Evolutionary conservation across 192 early-diverging fungal species (phyloP).

Genomic region (Coemansia sp.): DNA sequence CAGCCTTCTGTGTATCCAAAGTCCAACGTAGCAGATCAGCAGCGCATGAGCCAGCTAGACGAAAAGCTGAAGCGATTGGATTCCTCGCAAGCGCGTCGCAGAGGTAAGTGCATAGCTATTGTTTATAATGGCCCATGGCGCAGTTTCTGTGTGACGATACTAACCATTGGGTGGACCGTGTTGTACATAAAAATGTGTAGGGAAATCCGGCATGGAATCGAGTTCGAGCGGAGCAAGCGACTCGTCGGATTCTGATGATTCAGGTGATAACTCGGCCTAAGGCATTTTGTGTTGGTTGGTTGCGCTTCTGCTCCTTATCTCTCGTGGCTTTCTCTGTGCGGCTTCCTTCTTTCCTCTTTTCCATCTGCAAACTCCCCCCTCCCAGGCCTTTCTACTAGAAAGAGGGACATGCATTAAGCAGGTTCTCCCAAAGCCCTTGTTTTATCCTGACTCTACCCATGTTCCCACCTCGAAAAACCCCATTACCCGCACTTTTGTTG

Average conservation of each 20-base stretch:
- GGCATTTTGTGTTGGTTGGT: constrained; percentile 22
- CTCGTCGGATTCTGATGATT: constrained; percentile 78
- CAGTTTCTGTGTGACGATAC: neutral
- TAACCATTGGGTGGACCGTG: neutral
- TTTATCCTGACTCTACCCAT: neutral
- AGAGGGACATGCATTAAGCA: neutral
- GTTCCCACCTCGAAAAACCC: neutral
- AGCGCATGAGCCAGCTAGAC: constrained; percentile 45
- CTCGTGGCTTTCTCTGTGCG: constrained; percentile 21
- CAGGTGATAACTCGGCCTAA: constrained; percentile 79
- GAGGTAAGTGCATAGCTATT: constrained; percentile 18
- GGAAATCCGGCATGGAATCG: constrained; percentile 34
- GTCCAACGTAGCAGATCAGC: constrained; percentile 27
- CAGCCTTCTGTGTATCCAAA: constrained; percentile 35
- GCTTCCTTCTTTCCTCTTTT: constrained; percentile 6
- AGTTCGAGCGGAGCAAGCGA: constrained; percentile 54
- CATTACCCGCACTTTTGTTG: neutral
- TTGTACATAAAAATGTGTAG: constrained; percentile 12
- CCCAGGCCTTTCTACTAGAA: neutral
- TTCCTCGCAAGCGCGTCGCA: constrained; percentile 33
- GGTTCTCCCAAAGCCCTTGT: neutral
- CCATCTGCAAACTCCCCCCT: neutral
- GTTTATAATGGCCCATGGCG: neutral
- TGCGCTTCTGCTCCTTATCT: constrained; percentile 35
- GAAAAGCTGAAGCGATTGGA: constrained; percentile 53